phyloP scores from a whole-genome alignment of 1,284 basidiomycete genomes.

The Apiotrichum akiyoshidainum region DNA sequence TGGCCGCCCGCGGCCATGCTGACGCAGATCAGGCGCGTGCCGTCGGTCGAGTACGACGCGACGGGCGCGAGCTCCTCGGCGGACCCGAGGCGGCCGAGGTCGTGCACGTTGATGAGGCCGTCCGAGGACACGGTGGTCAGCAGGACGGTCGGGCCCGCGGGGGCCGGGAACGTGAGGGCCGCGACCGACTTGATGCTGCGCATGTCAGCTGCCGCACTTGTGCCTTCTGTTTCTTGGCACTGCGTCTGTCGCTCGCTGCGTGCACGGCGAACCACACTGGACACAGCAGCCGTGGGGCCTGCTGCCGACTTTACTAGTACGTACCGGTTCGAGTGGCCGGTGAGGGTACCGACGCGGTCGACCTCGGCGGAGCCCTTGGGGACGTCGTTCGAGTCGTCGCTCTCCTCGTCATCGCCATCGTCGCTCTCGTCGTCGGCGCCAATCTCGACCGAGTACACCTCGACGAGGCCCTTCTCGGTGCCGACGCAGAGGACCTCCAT shows the following conservation, averaged over 20 bases:
- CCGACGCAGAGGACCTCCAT: constrained; percentile 65
- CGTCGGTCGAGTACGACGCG: constrained; percentile 74
- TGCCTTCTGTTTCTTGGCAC: too few relatives aligned
- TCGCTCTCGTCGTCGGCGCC: constrained; percentile 26
- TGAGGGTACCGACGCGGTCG: constrained; percentile 37
- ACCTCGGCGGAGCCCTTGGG: constrained; percentile 31
- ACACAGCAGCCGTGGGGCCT: too few relatives aligned
- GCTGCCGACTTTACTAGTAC: too few relatives aligned
- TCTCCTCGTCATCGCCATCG: constrained; percentile 27
- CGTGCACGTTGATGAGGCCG: constrained; percentile 74
- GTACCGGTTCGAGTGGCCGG: constrained; percentile 45
- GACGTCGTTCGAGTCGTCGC: constrained; percentile 27
- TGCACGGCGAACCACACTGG: too few relatives aligned
- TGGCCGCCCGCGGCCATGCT: constrained; percentile 59
- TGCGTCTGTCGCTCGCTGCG: too few relatives aligned
- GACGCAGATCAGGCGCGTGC: constrained; percentile 75
- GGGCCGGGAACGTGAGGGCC: constrained; percentile 31
- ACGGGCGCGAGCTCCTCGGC: constrained; percentile 52
- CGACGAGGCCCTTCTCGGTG: constrained; percentile 78
- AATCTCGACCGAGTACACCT: constrained; percentile 60
- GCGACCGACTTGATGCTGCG: constrained; percentile 49
- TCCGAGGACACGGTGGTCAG: constrained; percentile 76
- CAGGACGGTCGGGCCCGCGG: constrained; percentile 56
- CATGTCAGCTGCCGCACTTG: neutral
- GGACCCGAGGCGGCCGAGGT: constrained; percentile 56